Percentiles rank a stretch among this genome's conserved stretches.
phyloP scores from a whole-genome alignment of 202 grass and related monocot species.

The Carex arenaria region DNA sequence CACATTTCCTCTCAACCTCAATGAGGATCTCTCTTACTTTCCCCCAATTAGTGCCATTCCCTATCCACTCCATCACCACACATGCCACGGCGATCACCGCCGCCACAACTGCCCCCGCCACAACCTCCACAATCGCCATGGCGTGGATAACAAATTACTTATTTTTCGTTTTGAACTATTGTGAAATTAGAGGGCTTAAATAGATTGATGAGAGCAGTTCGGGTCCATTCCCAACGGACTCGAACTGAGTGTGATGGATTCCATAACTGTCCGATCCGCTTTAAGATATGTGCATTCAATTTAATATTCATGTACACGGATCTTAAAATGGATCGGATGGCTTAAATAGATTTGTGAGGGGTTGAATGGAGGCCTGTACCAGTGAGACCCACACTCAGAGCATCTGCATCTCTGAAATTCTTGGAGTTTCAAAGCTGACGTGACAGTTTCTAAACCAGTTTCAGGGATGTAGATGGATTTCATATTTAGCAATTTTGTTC shows the following conservation, averaged over 20 bases:
- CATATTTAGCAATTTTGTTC: too few species aligned
- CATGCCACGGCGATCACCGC: slow-evolving; percentile 54
- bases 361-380: background rate
- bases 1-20: slow-evolving; percentile 50
- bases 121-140: slow-evolving; percentile 3
- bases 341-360: too few species aligned
- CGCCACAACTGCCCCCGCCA: slow-evolving; percentile 15
- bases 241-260: too few species aligned
- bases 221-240: too few species aligned
- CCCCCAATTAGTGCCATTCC: slow-evolving; percentile 31
- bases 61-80: slow-evolving; percentile 36
- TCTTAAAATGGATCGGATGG: too few species aligned
- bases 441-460: too few species aligned
- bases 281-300: too few species aligned
- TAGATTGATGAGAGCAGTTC: background rate
- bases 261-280: too few species aligned
- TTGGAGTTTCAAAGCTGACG: too few species aligned
- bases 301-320: too few species aligned
- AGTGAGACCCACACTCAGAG: background rate
- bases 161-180: background rate
- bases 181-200: background rate
- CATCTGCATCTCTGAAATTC: too few species aligned
- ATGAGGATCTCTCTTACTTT: slow-evolving; percentile 37
- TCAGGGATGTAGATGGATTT: too few species aligned
- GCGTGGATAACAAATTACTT: background rate